phyloP scores from a whole-genome alignment of 441 rosid species.

The Raphanus hybrid region DNA sequence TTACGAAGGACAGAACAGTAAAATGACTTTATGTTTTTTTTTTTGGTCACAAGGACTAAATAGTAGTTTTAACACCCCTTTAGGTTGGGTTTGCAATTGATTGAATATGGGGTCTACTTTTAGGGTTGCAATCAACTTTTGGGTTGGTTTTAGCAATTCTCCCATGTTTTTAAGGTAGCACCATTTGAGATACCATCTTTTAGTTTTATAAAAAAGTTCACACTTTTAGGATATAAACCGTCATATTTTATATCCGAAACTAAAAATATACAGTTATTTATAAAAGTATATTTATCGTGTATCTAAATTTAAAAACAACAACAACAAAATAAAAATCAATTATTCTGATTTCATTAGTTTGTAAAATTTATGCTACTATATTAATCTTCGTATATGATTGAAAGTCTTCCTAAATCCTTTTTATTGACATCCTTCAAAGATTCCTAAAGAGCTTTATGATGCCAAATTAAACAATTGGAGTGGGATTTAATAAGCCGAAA shows the following conservation, averaged over 20 bases:
- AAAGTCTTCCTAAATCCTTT: neutral
- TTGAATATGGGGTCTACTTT: no score
- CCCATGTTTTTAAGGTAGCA: neutral
- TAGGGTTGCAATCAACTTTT: no score
- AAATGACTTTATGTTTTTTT: no score
- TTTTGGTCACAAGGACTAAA: no score
- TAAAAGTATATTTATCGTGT: neutral
- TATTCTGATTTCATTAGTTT: neutral
- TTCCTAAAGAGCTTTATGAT: neutral
- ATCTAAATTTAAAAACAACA: slow-evolving; percentile 1
- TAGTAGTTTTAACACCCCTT: no score
- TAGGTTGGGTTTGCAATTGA: no score
- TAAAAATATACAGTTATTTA: neutral
- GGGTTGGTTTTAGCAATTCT: no score
- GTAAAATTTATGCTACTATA: neutral
- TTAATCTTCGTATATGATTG: neutral
- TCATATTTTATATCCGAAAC: neutral
- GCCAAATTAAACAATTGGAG: neutral
- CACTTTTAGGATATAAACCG: neutral
- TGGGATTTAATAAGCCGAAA: neutral
- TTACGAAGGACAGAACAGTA: no score
- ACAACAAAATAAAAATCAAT: neutral
- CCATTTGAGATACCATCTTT: neutral
- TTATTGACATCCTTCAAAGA: neutral
- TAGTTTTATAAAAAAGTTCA: neutral